Conservation (phyloP, 306 rosid genomes). For the Dalbergia cultrata region DNA sequence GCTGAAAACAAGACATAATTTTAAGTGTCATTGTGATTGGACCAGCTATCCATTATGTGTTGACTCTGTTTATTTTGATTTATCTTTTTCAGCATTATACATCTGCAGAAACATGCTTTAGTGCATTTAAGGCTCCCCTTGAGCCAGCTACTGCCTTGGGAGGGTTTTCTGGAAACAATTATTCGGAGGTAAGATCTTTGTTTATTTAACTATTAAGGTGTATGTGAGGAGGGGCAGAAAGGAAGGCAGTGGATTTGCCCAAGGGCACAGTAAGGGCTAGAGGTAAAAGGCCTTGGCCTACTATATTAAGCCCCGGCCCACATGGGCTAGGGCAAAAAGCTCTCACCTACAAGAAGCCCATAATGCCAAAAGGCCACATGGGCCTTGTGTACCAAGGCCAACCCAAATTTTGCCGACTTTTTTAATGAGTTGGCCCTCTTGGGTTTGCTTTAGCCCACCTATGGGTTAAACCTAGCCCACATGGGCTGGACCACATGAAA, state of each 20-base stretch:
- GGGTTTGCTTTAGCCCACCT: too few relatives aligned
- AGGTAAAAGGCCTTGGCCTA: too few relatives aligned
- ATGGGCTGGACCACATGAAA: too few relatives aligned
- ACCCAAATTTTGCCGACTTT: too few relatives aligned
- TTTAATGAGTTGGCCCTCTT: too few relatives aligned
- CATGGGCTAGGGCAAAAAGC: too few relatives aligned
- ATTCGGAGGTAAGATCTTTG: constrained; percentile 73
- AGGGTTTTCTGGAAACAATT: constrained; percentile 91
- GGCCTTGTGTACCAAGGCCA: too few relatives aligned
- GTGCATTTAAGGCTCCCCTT: constrained; percentile 97
- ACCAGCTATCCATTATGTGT: constrained; percentile 25
- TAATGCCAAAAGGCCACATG: too few relatives aligned
- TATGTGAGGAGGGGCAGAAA: background rate
- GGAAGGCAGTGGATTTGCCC: background rate
- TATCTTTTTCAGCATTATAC: constrained; percentile 77
- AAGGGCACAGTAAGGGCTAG: background rate
- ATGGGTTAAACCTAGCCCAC: too few relatives aligned
- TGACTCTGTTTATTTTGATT: constrained; percentile 39
- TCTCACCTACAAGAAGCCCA: too few relatives aligned
- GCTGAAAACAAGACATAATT: constrained; percentile 15
- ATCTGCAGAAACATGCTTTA: constrained; percentile 91
- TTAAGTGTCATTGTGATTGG: constrained; percentile 23
- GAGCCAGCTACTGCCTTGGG: constrained; percentile 94
- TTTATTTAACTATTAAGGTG: background rate
- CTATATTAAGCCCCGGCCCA: too few relatives aligned